Conservation (phyloP, 164 flowering plant species). For the Umbellularia californica region DNA sequence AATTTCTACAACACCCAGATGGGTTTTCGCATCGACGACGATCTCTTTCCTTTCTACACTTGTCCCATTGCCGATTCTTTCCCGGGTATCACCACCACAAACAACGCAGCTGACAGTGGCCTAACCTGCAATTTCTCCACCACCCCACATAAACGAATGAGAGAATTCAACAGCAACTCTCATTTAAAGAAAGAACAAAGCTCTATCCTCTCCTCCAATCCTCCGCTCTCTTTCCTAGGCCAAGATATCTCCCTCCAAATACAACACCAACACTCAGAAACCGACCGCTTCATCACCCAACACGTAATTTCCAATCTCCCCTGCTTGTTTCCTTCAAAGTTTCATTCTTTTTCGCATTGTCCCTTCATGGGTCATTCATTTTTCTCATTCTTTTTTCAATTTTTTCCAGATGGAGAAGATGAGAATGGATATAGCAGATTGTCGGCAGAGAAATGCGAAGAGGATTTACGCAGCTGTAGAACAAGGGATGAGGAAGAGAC, state of each 20-base stretch:
- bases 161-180: slow-evolving; percentile 18
- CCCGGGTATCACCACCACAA: slow-evolving; percentile 15
- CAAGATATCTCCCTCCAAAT: slow-evolving; percentile 54
- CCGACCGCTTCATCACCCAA: slow-evolving; percentile 52
- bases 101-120: slow-evolving; percentile 39
- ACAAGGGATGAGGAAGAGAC: slow-evolving; percentile 34
- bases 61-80: slow-evolving; percentile 16
- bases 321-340: neutral
- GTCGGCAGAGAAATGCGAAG: slow-evolving; percentile 39
- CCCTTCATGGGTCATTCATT: neutral
- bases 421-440: slow-evolving; percentile 47
- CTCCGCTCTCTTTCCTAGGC: slow-evolving; percentile 46
- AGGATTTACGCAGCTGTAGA: slow-evolving; percentile 40
- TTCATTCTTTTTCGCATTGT: neutral
- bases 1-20: slow-evolving; percentile 24
- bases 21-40: slow-evolving; percentile 20
- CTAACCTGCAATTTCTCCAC: slow-evolving; percentile 37
- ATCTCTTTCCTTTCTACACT: slow-evolving; percentile 18
- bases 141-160: slow-evolving; percentile 17
- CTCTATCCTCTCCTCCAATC: neutral
- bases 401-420: slow-evolving; percentile 53
- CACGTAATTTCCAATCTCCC: slow-evolving; percentile 38
- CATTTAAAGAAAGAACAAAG: slow-evolving; percentile 1
- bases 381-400: neutral
- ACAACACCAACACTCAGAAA: slow-evolving; percentile 60